phyloP scores from a whole-genome alignment of 2,329 filamentous ascomycete genomes.

The Laburnicola sp. region DNA sequence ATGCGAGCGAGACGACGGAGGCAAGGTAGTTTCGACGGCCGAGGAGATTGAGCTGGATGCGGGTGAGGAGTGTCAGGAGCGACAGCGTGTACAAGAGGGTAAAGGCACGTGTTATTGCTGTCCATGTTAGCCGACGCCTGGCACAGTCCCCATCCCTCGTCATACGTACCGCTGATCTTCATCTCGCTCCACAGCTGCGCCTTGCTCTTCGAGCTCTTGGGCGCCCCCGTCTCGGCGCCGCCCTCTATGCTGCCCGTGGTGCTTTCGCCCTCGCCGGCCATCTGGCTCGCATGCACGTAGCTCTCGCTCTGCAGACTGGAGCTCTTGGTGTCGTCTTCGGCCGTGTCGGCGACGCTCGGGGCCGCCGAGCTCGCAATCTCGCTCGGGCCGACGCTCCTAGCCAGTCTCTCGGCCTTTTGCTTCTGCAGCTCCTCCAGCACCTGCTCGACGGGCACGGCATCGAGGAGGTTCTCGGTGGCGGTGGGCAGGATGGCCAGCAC shows the following conservation, averaged over 20 bases:
- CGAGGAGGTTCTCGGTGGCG: conserved; percentile 84
- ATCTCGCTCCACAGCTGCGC: conserved; percentile 96
- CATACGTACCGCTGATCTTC: conserved; percentile 81
- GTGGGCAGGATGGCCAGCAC: conserved; percentile 94
- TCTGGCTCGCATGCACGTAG: conserved; percentile 80
- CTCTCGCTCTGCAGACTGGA: conserved; percentile 77
- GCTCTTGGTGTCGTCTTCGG: conserved; percentile 80
- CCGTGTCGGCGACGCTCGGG: conserved; percentile 63
- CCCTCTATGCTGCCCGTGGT: conserved; percentile 39
- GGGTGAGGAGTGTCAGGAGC: conserved; percentile 86
- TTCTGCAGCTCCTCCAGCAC: conserved; percentile 93
- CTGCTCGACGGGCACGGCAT: conserved; percentile 85
- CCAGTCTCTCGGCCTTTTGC: conserved; percentile 77
- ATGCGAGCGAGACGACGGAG: conserved; percentile 88
- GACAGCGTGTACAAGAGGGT: conserved; percentile 90
- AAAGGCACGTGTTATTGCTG: conserved; percentile 87
- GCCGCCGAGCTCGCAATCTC: conserved; percentile 62
- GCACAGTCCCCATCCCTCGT: conserved; percentile 12
- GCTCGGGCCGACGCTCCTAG: conserved; percentile 60
- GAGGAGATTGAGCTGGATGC: conserved; percentile 94
- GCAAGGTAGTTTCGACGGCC: conserved; percentile 94
- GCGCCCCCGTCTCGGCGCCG: conserved; percentile 54
- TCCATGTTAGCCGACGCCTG: conserved; percentile 11
- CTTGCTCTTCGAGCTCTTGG: conserved; percentile 75
- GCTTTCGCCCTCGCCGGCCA: conserved; percentile 54